Base-by-base conservation (phyloP, 2,329 filamentous ascomycete genomes). In the Penicillium sp. region DNA sequence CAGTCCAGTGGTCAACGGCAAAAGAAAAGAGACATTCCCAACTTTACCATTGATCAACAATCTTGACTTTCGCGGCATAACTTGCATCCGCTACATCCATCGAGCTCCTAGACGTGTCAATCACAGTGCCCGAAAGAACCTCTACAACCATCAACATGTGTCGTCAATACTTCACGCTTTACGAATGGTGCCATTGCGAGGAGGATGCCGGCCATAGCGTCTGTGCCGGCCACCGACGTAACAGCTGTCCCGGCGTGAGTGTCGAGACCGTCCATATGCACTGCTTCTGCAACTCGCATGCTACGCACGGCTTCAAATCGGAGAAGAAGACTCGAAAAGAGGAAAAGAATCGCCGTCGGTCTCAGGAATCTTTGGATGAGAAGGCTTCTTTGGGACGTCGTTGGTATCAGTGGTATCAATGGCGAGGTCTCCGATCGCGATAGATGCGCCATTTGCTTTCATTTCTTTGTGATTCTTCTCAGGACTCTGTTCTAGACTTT, bases 121-220 rank as follows among this genome's bases (percentile, higher is more conserved):
- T n/a, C n/a, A n/a, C n/a, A n/a, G n/a, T n/a, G n/a, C n/a, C n/a
- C n/a, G n/a, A n/a, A n/a, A n/a, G n/a, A n/a, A n/a, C 14, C 32
- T 41, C n/a, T 30, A 3, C 15, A 8, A 12, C 4, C 32, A 17
- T 8, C 30, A 36, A 12, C 9, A 65, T 65, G 62, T 65, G 62
- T 32, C 61, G 57, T 32, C 57, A 64, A 52, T 62, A 57, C 34
- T 53, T 57, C 41, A 64, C 59, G 22, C 45, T 60, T 2, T 65
- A 65, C 44, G 55, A 54, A 37, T 65, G 60, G 60, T 65, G 62
- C 42, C 60, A 60, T 15, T 65, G 62, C 41, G 56, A 65, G 50
- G 55, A 61, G 48, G 55, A 62, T 17, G 55, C 56, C 11, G 56
- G 62, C 11, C 47, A 59, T 29, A 54, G 47, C 23, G 35, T 55